Base-by-base conservation (phyloP, 1,284 basidiomycete species). In the Leucoagaricus sp. region DNA sequence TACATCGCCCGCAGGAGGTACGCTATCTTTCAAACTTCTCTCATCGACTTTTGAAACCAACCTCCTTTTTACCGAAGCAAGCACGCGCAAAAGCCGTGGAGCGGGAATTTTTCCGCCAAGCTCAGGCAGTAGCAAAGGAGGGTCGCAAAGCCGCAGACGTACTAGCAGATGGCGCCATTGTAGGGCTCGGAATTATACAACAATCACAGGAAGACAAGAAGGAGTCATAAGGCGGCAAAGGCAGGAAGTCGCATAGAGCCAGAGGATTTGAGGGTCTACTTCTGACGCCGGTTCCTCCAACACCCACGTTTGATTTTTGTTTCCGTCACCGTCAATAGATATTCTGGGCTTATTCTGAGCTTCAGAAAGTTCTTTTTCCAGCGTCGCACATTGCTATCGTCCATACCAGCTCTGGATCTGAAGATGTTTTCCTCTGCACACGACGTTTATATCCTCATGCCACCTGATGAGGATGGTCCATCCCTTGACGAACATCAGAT, bases 1-100 rank as follows among this genome's bases (percentile, higher is more conserved):
- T 98, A 58, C 95, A 97, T 71, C 87, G 91, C 69, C 88, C 84
- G 42, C 93, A 96, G 73, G 94, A 96, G 85, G 95, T 94, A 61
- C 63, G 75, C 41, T 19, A 17, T 12, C 7, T 21, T 68, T 25
- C n/a, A n/a, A n/a, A 33, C 29, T 51, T 34, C 17, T 33, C 38
- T 44, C 57, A 45, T 29, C n/a, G 31, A 31, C 36, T 26, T 41
- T 34, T 45, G 38, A 49, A 45, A 54, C 38, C 36, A 45, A 33
- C 36, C 51, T 33, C 33, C 49, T n/a, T 17, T 25, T 41, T 56
- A 52, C 13, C 44, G 49, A 58, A 94, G 91, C 83, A 87, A 68
- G 85, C 84, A 25, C 85, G 91, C 33, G 88, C 88, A 41, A 85
- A 88, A 66, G 76, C 82, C 25, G 78, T 94, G 67, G 86, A 90